These are phyloP conservation scores for Garcileccinum viscosum DNA, from an alignment of 1,284 basidiomycete species.

Conservation along the genomic window DNA sequence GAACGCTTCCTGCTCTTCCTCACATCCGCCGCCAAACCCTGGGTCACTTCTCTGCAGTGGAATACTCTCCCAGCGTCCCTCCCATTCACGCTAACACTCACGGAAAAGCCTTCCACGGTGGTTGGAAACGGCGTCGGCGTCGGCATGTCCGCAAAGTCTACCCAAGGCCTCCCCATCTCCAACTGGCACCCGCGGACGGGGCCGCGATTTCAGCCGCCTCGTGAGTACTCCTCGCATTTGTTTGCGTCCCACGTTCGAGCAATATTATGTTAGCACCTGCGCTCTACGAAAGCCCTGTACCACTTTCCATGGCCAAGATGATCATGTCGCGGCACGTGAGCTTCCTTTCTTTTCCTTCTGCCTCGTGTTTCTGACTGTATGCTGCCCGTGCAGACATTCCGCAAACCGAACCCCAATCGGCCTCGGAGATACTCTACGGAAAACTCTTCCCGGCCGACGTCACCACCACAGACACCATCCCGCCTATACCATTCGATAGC, in stretches of 20 bases:
- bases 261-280: constrained; percentile 31
- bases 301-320: constrained; percentile 41
- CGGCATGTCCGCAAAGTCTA: constrained; percentile 14
- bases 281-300: constrained; percentile 40
- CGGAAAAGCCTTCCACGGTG: constrained; percentile 28
- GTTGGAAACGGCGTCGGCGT: constrained; percentile 11
- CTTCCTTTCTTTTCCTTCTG: not conserved
- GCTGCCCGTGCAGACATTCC: constrained; percentile 32
- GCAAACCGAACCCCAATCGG: constrained; percentile 39
- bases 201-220: constrained; percentile 40
- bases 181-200: constrained; percentile 31
- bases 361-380: constrained; percentile 1
- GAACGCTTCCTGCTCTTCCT: constrained; percentile 3
- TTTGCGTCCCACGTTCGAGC: constrained; percentile 4
- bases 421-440: constrained; percentile 31
- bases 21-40: constrained; percentile 13
- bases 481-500: constrained; percentile 42
- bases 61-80: constrained; percentile 35
- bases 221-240: constrained; percentile 23
- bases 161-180: constrained; percentile 21
- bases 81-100: constrained; percentile 30
- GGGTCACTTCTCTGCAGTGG: constrained; percentile 31
- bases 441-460: constrained; percentile 25
- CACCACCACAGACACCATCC: constrained; percentile 40
- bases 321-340: constrained; percentile 42